Evolutionary conservation across 1,284 basidiomycete genomes (phyloP).

Genomic region (Sanghuangporus weigelae): DNA sequence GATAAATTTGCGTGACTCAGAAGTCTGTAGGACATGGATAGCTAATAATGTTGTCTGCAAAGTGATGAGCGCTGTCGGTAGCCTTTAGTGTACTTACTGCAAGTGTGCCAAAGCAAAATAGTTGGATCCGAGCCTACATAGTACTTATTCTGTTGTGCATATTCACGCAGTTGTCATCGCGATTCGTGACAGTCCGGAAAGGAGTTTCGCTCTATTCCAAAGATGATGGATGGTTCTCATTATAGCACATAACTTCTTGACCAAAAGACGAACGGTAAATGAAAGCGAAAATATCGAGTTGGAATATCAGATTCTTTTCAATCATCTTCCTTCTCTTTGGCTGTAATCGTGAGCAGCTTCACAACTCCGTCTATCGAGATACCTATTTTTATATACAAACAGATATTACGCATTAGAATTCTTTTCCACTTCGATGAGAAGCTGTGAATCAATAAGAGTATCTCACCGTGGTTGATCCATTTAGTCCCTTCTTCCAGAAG

Average conservation of each 20-base stretch:
- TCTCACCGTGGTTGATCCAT: conserved; percentile 43
- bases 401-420: not conserved
- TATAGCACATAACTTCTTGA: not conserved
- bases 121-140: too few species aligned
- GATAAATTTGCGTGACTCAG: too few species aligned
- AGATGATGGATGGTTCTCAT: not conserved
- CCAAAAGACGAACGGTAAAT: not conserved
- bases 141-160: too few species aligned
- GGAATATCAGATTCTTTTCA: not conserved
- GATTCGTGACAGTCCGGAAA: too few species aligned
- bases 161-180: too few species aligned
- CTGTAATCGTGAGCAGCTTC: conserved; percentile 21
- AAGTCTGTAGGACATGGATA: too few species aligned
- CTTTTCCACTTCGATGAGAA: not conserved
- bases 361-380: conserved; percentile 22
- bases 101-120: too few species aligned
- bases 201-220: too few species aligned
- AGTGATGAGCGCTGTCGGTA: too few species aligned
- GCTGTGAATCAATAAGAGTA: not conserved
- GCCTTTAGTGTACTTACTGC: too few species aligned
- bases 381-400: not conserved
- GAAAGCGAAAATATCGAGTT: not conserved
- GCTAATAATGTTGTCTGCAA: too few species aligned
- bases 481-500: conserved; percentile 44
- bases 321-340: not conserved